Evolutionary conservation across 371 early-diverging fungal genomes (phyloP).

Genomic region (Actinomortierella ambigua): DNA sequence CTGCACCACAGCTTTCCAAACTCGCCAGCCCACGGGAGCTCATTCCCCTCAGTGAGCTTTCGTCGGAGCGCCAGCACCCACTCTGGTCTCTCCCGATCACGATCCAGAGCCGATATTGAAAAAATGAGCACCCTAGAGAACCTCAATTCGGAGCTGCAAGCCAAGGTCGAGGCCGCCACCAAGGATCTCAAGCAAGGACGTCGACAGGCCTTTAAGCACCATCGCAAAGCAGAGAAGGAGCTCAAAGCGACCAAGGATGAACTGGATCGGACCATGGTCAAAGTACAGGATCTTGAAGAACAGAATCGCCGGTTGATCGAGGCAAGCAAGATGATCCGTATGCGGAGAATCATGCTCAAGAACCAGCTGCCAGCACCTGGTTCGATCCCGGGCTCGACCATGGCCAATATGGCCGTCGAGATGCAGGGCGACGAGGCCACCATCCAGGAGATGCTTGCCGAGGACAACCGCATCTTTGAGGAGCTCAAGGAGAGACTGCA

Average conservation of each 20-base stretch:
- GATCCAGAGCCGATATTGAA: constrained; percentile 41
- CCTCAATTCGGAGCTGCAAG: constrained; percentile 39
- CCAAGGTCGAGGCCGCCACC: constrained; percentile 35
- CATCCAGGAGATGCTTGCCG: constrained; percentile 44
- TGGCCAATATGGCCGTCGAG: constrained; percentile 48
- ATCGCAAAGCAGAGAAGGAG: constrained; percentile 45
- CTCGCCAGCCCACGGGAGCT: not conserved
- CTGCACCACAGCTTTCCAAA: constrained; percentile 2
- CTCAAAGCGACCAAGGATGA: constrained; percentile 35
- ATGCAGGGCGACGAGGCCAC: constrained; percentile 50
- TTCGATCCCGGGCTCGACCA: constrained; percentile 42
- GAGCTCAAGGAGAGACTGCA: constrained; percentile 39
- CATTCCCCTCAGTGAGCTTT: constrained; percentile 7
- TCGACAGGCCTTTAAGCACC: constrained; percentile 35
- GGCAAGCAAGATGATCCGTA: constrained; percentile 30
- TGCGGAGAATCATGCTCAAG: constrained; percentile 41
- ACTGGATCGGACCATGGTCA: constrained; percentile 21
- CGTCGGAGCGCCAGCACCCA: constrained; percentile 18
- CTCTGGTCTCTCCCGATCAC: constrained; percentile 10
- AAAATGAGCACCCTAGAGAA: constrained; percentile 41
- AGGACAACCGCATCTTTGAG: constrained; percentile 42
- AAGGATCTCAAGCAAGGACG: constrained; percentile 39
- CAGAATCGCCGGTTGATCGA: constrained; percentile 43
- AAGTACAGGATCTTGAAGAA: constrained; percentile 42
- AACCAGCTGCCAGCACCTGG: constrained; percentile 43